These are phyloP conservation scores for Candida broadrunensis DNA, from an alignment of 805 yeast genomes.

Conservation along the genomic window DNA sequence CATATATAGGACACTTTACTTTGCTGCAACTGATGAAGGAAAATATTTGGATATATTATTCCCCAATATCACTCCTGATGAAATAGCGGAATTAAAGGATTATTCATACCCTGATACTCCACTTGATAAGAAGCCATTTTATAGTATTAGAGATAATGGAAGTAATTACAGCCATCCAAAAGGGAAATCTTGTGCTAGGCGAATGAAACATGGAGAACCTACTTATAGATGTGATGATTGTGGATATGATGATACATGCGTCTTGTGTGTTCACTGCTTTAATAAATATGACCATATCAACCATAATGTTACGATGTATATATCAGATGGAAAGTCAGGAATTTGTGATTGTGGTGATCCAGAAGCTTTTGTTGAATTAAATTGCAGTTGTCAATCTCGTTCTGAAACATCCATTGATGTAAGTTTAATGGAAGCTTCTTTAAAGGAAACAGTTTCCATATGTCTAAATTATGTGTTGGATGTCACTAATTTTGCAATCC, in stretches of 20 bases:
- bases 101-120: constrained; percentile 7
- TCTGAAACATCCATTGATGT: constrained; percentile 9
- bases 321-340: constrained; percentile 43
- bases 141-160: constrained; percentile 6
- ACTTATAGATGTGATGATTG: constrained; percentile 75
- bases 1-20: constrained; percentile 28
- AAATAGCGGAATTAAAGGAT: constrained; percentile 10
- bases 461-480: constrained; percentile 43
- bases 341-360: constrained; percentile 75
- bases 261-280: constrained; percentile 70
- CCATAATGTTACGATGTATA: constrained; percentile 59
- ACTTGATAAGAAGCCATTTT: constrained; percentile 11
- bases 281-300: constrained; percentile 63
- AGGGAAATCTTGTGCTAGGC: constrained; percentile 68
- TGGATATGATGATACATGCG: constrained; percentile 77
- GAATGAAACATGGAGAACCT: constrained; percentile 59
- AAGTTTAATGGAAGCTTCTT: constrained; percentile 12
- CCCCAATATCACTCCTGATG: constrained; percentile 21
- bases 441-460: constrained; percentile 26
- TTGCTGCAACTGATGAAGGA: constrained; percentile 37
- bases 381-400: constrained; percentile 43
- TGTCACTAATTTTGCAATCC: constrained; percentile 36
- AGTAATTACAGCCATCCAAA: constrained; percentile 39
- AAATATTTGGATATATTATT: constrained; percentile 28
- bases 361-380: constrained; percentile 56